Evolutionary conservation across 768 basidiomycete genomes (phyloP).

Genomic region (Bullera alba): DNA sequence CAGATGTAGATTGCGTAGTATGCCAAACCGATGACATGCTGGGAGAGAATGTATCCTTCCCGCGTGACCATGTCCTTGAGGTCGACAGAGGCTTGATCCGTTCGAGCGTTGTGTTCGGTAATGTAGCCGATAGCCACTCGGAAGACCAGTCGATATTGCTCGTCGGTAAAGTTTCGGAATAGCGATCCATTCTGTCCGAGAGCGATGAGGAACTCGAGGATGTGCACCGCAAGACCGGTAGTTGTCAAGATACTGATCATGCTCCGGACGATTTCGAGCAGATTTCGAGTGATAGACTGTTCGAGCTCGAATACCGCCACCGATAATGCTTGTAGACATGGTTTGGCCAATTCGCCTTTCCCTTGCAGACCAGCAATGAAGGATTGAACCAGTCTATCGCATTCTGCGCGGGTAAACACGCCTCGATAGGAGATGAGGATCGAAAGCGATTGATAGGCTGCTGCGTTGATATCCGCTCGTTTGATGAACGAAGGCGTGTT

Average conservation of each 20-base stretch:
- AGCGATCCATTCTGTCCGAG: conserved; percentile 71
- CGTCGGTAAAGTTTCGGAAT: conserved; percentile 83
- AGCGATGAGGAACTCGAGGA: conserved; percentile 82
- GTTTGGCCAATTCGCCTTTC: conserved; percentile 57
- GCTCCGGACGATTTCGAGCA: conserved; percentile 75
- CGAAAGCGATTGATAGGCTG: conserved; percentile 78
- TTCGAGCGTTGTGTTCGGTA: conserved; percentile 60
- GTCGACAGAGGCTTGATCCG: conserved; percentile 23
- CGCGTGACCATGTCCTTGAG: conserved; percentile 15
- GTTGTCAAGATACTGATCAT: conserved; percentile 86
- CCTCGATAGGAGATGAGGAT: conserved; percentile 79
- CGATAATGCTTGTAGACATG: conserved; percentile 81
- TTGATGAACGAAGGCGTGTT: conserved; percentile 50
- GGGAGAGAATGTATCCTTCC: conserved; percentile 62
- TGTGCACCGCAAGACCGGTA: conserved; percentile 87
- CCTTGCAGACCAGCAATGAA: conserved; percentile 48
- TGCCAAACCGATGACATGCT: conserved; percentile 81
- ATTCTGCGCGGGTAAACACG: conserved; percentile 57
- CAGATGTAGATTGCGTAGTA: conserved; percentile 88
- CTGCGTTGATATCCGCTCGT: conserved; percentile 72
- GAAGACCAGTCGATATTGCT: conserved; percentile 87
- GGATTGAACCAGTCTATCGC: conserved; percentile 48
- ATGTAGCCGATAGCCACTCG: conserved; percentile 90
- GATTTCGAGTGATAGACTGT: conserved; percentile 66
- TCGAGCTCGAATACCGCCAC: conserved; percentile 81